Conservation (phyloP, 2,329 filamentous ascomycete species). For the Ceratocystis colombiana region DNA sequence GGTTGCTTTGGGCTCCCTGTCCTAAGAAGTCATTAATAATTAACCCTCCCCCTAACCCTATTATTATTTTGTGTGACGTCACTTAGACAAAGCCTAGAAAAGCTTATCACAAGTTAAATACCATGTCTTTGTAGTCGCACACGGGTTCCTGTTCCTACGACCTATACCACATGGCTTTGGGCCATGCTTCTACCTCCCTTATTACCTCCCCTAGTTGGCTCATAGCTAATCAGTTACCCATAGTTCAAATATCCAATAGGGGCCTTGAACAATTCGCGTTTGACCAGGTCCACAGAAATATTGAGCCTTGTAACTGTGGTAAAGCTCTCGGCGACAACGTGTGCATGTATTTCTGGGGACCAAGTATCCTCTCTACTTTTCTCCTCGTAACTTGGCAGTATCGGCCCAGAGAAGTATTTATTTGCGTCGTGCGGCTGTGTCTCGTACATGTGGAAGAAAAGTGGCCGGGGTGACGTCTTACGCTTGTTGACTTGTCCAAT, state of each 20-base stretch:
- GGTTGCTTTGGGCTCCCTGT: background rate
- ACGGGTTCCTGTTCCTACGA: too few relatives aligned
- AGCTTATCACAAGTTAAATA: too few relatives aligned
- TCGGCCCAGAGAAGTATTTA: background rate
- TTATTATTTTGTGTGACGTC: background rate
- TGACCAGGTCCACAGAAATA: background rate
- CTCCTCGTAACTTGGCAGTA: background rate
- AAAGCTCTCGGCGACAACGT: background rate
- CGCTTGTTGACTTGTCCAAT: background rate
- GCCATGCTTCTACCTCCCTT: too few relatives aligned
- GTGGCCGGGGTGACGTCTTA: background rate
- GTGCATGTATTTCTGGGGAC: background rate
- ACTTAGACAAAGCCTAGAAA: background rate
- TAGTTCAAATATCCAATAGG: background rate
- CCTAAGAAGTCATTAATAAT: background rate
- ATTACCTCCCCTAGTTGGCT: too few relatives aligned
- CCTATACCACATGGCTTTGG: too few relatives aligned
- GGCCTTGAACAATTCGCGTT: background rate
- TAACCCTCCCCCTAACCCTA: background rate
- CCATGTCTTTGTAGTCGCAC: too few relatives aligned
- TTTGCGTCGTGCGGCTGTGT: background rate
- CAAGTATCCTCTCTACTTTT: background rate
- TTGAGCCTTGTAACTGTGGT: background rate
- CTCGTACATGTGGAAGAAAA: background rate
- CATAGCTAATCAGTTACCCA: too few relatives aligned